These are phyloP conservation scores for Trametes elegans DNA, from an alignment of 768 basidiomycete genomes.

Conservation along the genomic window DNA sequence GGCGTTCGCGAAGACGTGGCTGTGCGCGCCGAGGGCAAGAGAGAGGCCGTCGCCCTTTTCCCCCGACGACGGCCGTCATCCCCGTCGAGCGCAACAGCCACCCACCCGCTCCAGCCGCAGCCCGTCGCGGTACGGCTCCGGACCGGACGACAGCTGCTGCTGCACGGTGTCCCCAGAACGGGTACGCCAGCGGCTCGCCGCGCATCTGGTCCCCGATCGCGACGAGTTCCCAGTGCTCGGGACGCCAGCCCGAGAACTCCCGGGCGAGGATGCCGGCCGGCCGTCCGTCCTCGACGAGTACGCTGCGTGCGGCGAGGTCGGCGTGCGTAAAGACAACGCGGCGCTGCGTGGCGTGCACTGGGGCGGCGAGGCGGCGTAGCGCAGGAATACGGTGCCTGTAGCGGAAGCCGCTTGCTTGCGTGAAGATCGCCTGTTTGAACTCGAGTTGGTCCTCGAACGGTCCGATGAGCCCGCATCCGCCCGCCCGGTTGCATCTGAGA, in stretches of 20 bases:
- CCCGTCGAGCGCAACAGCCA: constrained; percentile 1
- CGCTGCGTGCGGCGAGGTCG: constrained; percentile 25
- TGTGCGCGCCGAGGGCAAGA: neutral
- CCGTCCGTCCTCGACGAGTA: constrained; percentile 20
- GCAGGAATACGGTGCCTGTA: neutral
- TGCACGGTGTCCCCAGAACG: constrained; percentile 9
- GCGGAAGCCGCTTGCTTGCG: neutral
- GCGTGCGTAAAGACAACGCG: constrained; percentile 24
- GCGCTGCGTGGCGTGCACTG: constrained; percentile 1
- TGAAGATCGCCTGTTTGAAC: neutral
- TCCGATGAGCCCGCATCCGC: neutral
- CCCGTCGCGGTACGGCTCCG: neutral
- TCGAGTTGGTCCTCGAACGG: neutral
- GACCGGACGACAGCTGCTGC: neutral
- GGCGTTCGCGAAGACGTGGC: too few relatives aligned
- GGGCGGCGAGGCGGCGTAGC: neutral
- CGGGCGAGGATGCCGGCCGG: constrained; percentile 27
- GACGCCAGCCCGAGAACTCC: too few relatives aligned
- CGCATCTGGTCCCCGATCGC: too few relatives aligned
- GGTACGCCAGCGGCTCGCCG: too few relatives aligned
- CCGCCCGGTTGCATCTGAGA: neutral
- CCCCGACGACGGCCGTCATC: neutral
- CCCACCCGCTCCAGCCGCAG: neutral
- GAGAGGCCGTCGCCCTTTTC: neutral
- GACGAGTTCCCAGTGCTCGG: too few relatives aligned